Percentiles rank a stretch among this genome's conserved stretches.
These are phyloP conservation scores for Sicyos baderoa DNA, from an alignment of 306 rosid species.

Conservation along the genomic window DNA sequence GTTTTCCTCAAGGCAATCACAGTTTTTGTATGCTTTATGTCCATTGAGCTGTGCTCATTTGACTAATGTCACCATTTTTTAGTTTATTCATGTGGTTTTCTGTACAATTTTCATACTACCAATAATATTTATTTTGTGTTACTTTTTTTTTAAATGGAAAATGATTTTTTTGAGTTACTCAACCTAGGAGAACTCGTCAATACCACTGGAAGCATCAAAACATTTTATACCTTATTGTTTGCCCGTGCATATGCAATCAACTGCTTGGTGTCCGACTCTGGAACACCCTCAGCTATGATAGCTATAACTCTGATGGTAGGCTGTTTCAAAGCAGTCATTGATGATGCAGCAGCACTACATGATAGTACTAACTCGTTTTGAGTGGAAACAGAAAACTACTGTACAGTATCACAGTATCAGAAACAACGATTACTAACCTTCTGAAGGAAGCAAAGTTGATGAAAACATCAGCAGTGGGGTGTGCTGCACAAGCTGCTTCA, in stretches of 20 bases:
- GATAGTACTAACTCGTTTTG: slow-evolving; percentile 19
- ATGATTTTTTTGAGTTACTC: too few relatives aligned
- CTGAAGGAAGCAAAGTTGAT: slow-evolving; percentile 92
- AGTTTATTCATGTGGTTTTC: not conserved
- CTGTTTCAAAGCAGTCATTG: slow-evolving; percentile 79
- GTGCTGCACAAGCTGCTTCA: slow-evolving; percentile 88
- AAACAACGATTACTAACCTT: slow-evolving; percentile 43
- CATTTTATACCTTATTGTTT: slow-evolving; percentile 67
- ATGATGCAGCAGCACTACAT: slow-evolving; percentile 93
- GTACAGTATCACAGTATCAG: not conserved
- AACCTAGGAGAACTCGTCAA: not conserved
- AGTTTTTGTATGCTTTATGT: too few relatives aligned
- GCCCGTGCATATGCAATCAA: slow-evolving; percentile 86
- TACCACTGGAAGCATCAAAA: not conserved
- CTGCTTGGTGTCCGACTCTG: slow-evolving; percentile 80
- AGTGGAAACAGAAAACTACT: not conserved
- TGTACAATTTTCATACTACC: not conserved
- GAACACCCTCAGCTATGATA: slow-evolving; percentile 96
- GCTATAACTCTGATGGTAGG: slow-evolving; percentile 92
- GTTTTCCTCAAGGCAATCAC: not conserved
- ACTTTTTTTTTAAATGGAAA: too few relatives aligned
- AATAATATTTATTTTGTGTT: not conserved
- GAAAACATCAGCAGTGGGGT: slow-evolving; percentile 95
- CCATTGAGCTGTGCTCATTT: too few relatives aligned
- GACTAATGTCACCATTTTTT: too few relatives aligned